Percentiles rank a stretch among this genome's conserved stretches.
Evolutionary conservation across 140 eudicot genomes (phyloP).

Genomic region (Erigeron philadelphicus): DNA sequence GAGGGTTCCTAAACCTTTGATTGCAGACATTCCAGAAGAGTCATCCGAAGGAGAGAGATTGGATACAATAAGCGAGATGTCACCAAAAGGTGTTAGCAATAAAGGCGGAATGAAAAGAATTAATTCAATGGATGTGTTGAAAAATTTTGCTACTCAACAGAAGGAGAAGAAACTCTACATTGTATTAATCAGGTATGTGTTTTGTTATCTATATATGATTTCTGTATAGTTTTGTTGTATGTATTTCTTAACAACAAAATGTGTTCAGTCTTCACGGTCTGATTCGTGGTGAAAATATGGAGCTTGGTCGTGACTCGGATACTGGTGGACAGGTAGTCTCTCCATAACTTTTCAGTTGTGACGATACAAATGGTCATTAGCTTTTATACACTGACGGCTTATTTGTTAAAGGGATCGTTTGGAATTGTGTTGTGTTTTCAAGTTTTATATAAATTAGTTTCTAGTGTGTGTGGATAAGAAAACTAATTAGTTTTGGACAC

Average conservation of each 20-base stretch:
- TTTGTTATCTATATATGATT: background rate
- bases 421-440: background rate
- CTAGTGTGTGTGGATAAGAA: background rate
- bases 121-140: conserved; percentile 61
- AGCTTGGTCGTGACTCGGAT: conserved; percentile 91
- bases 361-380: background rate
- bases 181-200: conserved; percentile 62
- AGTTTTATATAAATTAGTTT: background rate
- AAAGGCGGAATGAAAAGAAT: conserved; percentile 65
- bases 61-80: conserved; percentile 44
- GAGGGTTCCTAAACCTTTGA: conserved; percentile 53
- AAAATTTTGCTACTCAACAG: conserved; percentile 57
- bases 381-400: background rate
- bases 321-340: conserved; percentile 84
- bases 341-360: background rate
- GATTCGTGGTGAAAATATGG: conserved; percentile 89
- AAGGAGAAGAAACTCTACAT: conserved; percentile 67
- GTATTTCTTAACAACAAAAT: background rate
- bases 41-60: conserved; percentile 75
- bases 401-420: background rate
- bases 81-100: conserved; percentile 45
- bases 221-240: background rate
- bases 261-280: conserved; percentile 76
- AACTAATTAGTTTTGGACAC: background rate
- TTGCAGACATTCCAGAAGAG: conserved; percentile 78